These are phyloP conservation scores for Pugionium cornutum DNA, from an alignment of 345 rosid genomes.

Conservation along the genomic window DNA sequence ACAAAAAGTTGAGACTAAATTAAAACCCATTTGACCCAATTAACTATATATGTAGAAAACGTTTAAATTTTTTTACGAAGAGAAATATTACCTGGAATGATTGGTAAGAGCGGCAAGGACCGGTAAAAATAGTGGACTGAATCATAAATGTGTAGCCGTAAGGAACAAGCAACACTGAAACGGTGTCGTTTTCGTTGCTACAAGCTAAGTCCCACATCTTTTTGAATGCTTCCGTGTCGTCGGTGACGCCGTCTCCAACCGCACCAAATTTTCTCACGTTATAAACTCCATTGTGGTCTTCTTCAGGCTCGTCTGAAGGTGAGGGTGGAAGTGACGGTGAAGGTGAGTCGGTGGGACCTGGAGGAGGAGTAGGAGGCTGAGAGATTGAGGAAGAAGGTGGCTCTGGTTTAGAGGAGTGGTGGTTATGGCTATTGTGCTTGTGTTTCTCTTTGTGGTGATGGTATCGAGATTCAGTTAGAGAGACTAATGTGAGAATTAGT, in stretches of 20 bases:
- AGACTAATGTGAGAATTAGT: constrained; percentile 40
- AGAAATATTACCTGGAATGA: constrained; percentile 59
- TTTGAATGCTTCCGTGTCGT: constrained; percentile 84
- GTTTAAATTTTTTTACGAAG: constrained; percentile 4
- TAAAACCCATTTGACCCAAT: background rate
- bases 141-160: constrained; percentile 68
- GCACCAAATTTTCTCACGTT: constrained; percentile 76
- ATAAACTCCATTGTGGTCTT: constrained; percentile 40
- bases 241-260: constrained; percentile 66
- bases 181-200: constrained; percentile 33
- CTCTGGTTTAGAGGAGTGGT: constrained; percentile 31
- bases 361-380: constrained; percentile 47
- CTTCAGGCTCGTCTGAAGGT: constrained; percentile 39
- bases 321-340: constrained; percentile 40
- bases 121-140: constrained; percentile 86
- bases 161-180: constrained; percentile 56
- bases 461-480: constrained; percentile 47
- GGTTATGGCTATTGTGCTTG: constrained; percentile 47
- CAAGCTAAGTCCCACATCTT: constrained; percentile 87
- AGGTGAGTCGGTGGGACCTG: constrained; percentile 36
- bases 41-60: background rate
- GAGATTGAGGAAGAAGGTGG: constrained; percentile 40
- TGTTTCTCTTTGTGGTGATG: constrained; percentile 48
- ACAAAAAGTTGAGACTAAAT: background rate
- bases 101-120: constrained; percentile 76